These are phyloP conservation scores for Hypoxylon lenormandii DNA, from an alignment of 495 filamentous ascomycete species.

Conservation along the genomic window DNA sequence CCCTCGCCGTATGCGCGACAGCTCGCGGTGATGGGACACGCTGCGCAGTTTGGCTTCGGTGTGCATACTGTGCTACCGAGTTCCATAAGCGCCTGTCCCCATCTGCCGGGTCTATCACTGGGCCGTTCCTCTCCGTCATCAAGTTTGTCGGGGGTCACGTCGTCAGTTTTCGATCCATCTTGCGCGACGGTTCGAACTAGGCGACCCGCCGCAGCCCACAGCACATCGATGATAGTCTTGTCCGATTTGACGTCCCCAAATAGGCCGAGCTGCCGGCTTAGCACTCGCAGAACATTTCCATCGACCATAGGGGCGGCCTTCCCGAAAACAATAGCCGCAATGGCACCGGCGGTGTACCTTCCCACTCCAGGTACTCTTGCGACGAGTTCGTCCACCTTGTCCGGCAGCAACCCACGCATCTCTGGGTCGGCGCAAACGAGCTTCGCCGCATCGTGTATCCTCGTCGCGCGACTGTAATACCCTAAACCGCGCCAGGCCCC, in stretches of 20 bases:
- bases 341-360: slow-evolving; percentile 61
- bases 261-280: slow-evolving; percentile 59
- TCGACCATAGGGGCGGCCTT: slow-evolving; percentile 60
- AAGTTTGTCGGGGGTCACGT: not conserved
- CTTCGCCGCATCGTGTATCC: slow-evolving; percentile 56
- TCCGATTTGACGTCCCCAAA: slow-evolving; percentile 57
- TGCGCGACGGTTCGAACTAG: slow-evolving; percentile 54
- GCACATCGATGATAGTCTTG: slow-evolving; percentile 51
- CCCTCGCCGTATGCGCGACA: slow-evolving; percentile 61
- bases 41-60: slow-evolving; percentile 59
- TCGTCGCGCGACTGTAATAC: slow-evolving; percentile 60
- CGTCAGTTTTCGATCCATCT: slow-evolving; percentile 33
- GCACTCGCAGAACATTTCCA: slow-evolving; percentile 62
- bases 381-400: slow-evolving; percentile 47
- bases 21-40: slow-evolving; percentile 57
- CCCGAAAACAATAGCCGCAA: slow-evolving; percentile 62
- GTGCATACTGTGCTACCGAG: slow-evolving; percentile 62
- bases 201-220: slow-evolving; percentile 59
- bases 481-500: slow-evolving; percentile 58
- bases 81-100: slow-evolving; percentile 65
- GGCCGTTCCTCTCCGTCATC: slow-evolving; percentile 7
- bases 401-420: slow-evolving; percentile 52
- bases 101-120: slow-evolving; percentile 57
- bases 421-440: slow-evolving; percentile 46
- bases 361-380: slow-evolving; percentile 58